Percentiles rank a stretch among this genome's conserved stretches.
Evolutionary conservation across 345 rosid genomes (phyloP).

Genomic region (Pistacia integerrima): DNA sequence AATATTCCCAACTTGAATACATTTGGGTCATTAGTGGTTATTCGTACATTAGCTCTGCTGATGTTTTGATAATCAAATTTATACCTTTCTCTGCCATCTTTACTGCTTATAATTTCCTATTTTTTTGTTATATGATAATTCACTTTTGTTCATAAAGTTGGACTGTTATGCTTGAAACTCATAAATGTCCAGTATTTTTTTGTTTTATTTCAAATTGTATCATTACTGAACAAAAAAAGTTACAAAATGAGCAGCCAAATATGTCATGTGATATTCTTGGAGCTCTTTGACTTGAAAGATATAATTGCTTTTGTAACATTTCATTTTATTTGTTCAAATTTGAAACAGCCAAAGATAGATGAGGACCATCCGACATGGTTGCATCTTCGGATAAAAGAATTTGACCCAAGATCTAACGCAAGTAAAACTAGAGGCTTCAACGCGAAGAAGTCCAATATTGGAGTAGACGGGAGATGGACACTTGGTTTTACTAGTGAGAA

Average conservation of each 20-base stretch:
- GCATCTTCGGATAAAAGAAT: slow-evolving; percentile 59
- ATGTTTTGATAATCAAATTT: neutral
- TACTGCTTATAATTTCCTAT: neutral
- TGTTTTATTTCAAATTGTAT: neutral
- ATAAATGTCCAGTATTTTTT: neutral
- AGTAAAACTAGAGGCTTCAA: slow-evolving; percentile 30
- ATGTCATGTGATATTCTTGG: neutral
- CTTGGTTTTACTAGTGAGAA: slow-evolving; percentile 52
- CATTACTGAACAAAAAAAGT: no score
- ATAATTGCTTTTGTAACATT: neutral
- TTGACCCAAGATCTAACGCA: slow-evolving; percentile 39
- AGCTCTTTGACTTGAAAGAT: neutral
- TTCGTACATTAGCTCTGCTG: neutral
- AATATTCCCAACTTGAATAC: neutral
- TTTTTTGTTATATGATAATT: no score
- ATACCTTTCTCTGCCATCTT: neutral
- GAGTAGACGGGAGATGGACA: slow-evolving; percentile 59
- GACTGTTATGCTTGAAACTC: no score
- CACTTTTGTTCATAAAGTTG: no score
- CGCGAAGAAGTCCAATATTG: slow-evolving; percentile 27
- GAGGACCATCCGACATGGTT: slow-evolving; percentile 60
- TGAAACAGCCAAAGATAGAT: slow-evolving; percentile 56
- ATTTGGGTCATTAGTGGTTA: neutral
- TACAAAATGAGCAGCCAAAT: no score
- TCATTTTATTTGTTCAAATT: slow-evolving; percentile 4